Percentiles rank a stretch among this genome's conserved stretches.
phyloP scores from a whole-genome alignment of 768 basidiomycete species.

The Brasilioporus rufonigricans region DNA sequence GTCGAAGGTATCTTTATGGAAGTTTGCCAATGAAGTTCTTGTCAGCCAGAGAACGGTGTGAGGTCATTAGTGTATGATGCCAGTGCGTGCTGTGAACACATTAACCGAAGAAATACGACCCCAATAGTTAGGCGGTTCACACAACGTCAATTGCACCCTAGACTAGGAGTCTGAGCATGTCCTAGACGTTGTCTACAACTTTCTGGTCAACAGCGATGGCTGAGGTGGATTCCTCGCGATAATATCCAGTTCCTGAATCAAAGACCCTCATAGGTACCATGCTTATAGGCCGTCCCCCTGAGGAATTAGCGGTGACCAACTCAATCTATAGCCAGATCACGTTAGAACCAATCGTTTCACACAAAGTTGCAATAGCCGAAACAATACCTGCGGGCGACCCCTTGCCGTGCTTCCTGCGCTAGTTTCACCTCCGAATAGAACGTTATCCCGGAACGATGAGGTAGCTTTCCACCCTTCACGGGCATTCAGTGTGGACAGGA shows the following conservation, averaged over 20 bases:
- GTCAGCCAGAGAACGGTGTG: too few relatives aligned
- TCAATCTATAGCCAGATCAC: background rate
- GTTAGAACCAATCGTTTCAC: background rate
- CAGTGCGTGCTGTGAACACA: too few relatives aligned
- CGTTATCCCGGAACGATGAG: background rate
- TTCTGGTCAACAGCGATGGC: background rate
- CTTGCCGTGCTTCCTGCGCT: background rate
- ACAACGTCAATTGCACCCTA: too few relatives aligned
- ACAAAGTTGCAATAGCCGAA: background rate
- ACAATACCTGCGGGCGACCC: conserved; percentile 5
- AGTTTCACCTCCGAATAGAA: conserved; percentile 3
- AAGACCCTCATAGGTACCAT: background rate
- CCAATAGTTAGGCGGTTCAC: too few relatives aligned
- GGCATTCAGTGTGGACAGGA: conserved; percentile 21
- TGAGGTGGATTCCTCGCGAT: background rate
- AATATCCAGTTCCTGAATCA: background rate
- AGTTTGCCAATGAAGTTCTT: too few relatives aligned
- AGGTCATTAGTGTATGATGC: too few relatives aligned
- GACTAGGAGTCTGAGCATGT: too few relatives aligned
- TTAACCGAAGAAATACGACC: too few relatives aligned
- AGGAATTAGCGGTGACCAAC: background rate
- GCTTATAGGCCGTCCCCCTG: too few relatives aligned
- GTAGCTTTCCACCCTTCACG: conserved; percentile 22
- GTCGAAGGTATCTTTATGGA: too few relatives aligned
- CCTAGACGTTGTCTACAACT: background rate